Conservation (phyloP, 805 yeast species). For the Ogataea angusta region DNA sequence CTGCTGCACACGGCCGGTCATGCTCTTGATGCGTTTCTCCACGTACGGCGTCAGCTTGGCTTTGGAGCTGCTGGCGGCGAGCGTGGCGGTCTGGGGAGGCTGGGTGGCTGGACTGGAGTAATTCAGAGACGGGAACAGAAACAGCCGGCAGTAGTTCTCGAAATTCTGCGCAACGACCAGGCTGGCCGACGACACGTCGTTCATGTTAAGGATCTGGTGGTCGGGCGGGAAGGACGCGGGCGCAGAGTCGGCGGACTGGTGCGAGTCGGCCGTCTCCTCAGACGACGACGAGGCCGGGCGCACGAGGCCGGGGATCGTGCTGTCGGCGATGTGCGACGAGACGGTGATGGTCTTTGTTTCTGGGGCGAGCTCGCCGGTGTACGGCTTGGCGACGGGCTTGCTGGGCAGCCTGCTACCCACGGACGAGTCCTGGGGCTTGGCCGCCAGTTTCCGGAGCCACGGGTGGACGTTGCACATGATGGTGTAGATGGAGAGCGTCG, state of each 20-base stretch:
- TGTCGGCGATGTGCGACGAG: constrained; percentile 17
- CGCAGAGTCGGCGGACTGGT: constrained; percentile 10
- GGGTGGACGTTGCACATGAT: constrained; percentile 31
- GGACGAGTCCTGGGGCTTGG: constrained; percentile 2
- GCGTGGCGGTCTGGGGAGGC: background rate
- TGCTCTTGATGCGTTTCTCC: constrained; percentile 26
- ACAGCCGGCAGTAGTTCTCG: constrained; percentile 35
- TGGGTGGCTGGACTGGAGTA: constrained; percentile 5
- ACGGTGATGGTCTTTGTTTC: constrained; percentile 9
- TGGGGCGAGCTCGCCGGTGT: background rate
- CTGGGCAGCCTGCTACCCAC: constrained; percentile 5
- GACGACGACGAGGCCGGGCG: constrained; percentile 8
- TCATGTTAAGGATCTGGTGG: constrained; percentile 30
- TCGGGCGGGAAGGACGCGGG: constrained; percentile 34
- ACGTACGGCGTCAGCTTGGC: constrained; percentile 20
- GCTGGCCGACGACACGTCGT: constrained; percentile 35
- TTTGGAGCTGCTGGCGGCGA: constrained; percentile 10
- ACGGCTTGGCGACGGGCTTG: constrained; percentile 2
- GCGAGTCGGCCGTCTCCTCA: constrained; percentile 2
- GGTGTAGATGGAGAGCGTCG: constrained; percentile 31
- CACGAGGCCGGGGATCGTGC: constrained; percentile 16
- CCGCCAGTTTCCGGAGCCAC: constrained; percentile 17
- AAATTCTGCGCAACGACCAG: constrained; percentile 38
- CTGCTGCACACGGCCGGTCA: constrained; percentile 33
- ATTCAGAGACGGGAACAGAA: constrained; percentile 27